Conservation (phyloP, 345 rosid genomes). For the Salix exigua region DNA sequence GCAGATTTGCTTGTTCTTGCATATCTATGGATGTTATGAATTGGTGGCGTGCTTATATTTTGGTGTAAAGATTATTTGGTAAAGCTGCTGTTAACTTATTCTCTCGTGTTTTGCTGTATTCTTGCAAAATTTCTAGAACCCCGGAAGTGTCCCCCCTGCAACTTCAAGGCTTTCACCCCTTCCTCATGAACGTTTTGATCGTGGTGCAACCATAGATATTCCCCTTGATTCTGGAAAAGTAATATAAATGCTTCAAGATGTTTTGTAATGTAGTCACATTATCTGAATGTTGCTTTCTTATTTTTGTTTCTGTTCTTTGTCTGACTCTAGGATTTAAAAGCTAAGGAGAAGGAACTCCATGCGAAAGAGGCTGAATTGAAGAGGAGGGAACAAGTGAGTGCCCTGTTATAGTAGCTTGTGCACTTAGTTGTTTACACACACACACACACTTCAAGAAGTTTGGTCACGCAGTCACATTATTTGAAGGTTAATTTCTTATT, state of each 20-base stretch:
- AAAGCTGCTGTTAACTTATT: not conserved
- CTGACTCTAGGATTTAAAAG: conserved; percentile 62
- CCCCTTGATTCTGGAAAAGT: conserved; percentile 82
- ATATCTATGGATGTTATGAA: not conserved
- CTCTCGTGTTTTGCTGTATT: not conserved
- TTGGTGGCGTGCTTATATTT: not conserved
- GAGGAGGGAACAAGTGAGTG: conserved; percentile 75
- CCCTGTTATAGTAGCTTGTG: not conserved
- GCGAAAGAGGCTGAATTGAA: conserved; percentile 89
- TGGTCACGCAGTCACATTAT: no score
- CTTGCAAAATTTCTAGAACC: conserved; percentile 49
- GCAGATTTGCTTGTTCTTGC: not conserved
- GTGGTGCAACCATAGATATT: conserved; percentile 78
- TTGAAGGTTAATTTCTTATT: no score
- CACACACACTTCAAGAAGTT: no score
- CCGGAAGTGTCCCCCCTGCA: conserved; percentile 68
- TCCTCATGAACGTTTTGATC: conserved; percentile 90
- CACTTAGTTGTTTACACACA: not conserved
- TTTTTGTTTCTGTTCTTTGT: conserved; percentile 11
- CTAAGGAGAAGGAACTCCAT: conserved; percentile 89
- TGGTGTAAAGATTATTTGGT: not conserved
- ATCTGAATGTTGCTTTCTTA: conserved; percentile 30
- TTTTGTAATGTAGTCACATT: conserved; percentile 12
- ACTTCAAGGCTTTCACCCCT: conserved; percentile 78
- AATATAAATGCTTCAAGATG: conserved; percentile 11